Evolutionary conservation across 805 yeast genomes (phyloP), one percentile per base, ranked within the genome.

Genomic region (Cyberlindnera maclurae): DNA sequence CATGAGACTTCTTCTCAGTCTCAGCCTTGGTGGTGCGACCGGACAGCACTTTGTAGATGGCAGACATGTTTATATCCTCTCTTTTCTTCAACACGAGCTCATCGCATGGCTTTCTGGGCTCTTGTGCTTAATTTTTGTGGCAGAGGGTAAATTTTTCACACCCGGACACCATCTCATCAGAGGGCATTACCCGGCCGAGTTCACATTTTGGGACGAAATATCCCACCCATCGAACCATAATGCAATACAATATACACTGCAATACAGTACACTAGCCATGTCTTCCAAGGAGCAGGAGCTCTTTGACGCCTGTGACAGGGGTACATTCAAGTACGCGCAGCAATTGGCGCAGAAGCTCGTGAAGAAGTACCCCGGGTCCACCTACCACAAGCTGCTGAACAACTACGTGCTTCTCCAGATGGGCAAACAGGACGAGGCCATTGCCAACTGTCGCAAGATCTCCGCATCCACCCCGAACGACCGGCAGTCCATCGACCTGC

Each of bases 1-100:
- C 75, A 59, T 77, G 83, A 46, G 73, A 70, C 50, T 71, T 67
- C 41, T 71, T 69, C 42, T 65, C 65, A 35, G 45, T 51, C 8
- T 50, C 52, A 15, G 55, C 51, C 40, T 59, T 63, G 45, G 55
- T 58, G 12, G 57, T 50, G 22, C 73, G 74, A 4, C 68, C 67
- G 16, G 80, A 68, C 34, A 84, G 62, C 3, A 86, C 82, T 52
- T 81, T 83, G 64, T 74, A 79, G 29, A 83, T 72, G 11, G 89
- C 75, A 13, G 88, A 79, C 90, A 82, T 83, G 20, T 11, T n/a
- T n/a, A n/a, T n/a, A n/a, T n/a, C n/a, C n/a, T n/a, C n/a, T n/a
- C n/a, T n/a, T n/a, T n/a, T n/a, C n/a, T n/a, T n/a, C n/a, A n/a
- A n/a, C n/a, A n/a, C n/a, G n/a, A 20, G 24, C 24, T 20, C 24